Base-by-base conservation (phyloP, 495 filamentous ascomycete species). In the Aspergillus nanangensis region DNA sequence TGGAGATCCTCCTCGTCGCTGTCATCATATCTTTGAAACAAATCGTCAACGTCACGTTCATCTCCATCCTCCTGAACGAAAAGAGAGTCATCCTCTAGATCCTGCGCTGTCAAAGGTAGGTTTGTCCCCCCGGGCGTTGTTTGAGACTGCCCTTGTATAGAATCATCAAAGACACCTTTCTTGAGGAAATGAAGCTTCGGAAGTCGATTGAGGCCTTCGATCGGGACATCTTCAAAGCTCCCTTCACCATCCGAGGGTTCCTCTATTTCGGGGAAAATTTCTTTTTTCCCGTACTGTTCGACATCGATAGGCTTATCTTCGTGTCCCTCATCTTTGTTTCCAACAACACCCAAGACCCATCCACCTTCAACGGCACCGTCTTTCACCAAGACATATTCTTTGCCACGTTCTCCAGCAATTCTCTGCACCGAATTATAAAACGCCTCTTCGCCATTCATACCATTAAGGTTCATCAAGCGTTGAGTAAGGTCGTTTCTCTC, bases 401-500 rank as follows among this genome's bases (percentile, higher is more conserved):
- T 82, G 8, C 85, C 89, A 51, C 83, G 88, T 57, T 97, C 92
- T 20, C 94, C 88, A 0, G 89, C 92, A 47, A 98, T 83, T 10
- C 93, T 76, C 18, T 76, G 75, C 2, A 71, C 74, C 14, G 75
- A 78, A 40, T 83, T 84, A 17, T 82, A 68, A 20, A 84, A 80
- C 19, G 80, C 70, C 58, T 90, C 84, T 25, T 81, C 78, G 1
- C 79, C 82, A 27, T 85, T 82, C 86, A 94, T 95, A 14, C 90
- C 90, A 56, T 92, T 88, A 21, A 97, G 77, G 52, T 93, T 83
- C 93, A 98, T 97, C 34, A 98, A 66, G 34, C 92, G 79, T 63
- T 96, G 93, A 0, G 93, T 97, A n/a, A 98, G 71, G 45, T 95
- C 83, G 60, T 97, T 98, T 31, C 93, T 77, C 61, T 96, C 90